Conservation (phyloP, 2,329 filamentous ascomycete genomes). For the Fusarium sp. region DNA sequence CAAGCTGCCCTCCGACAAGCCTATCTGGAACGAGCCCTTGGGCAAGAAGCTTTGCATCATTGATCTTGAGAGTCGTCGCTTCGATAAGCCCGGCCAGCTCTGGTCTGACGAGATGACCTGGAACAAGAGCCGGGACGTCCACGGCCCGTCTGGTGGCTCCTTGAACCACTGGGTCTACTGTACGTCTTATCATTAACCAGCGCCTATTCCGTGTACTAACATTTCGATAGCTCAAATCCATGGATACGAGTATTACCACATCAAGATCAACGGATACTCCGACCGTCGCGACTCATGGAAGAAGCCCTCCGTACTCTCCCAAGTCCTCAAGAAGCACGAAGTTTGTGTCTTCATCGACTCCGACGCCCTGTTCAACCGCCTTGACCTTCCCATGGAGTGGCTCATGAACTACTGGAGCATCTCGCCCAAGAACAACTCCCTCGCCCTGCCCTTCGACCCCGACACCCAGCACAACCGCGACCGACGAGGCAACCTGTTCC, state of each 20-base stretch:
- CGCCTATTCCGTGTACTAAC: slow-evolving; percentile 35
- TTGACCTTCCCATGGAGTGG: slow-evolving; percentile 64
- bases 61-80: slow-evolving; percentile 61
- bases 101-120: slow-evolving; percentile 57
- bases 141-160: slow-evolving; percentile 59
- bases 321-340: slow-evolving; percentile 60
- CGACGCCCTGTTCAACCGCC: slow-evolving; percentile 61
- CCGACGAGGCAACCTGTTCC: slow-evolving; percentile 58
- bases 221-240: slow-evolving; percentile 58
- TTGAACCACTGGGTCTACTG: slow-evolving; percentile 63
- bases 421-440: slow-evolving; percentile 56
- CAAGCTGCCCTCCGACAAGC: slow-evolving; percentile 48
- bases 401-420: slow-evolving; percentile 64
- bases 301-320: slow-evolving; percentile 60
- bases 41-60: slow-evolving; percentile 62
- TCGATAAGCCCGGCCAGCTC: slow-evolving; percentile 55
- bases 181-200: slow-evolving; percentile 33
- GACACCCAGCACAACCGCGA: slow-evolving; percentile 57
- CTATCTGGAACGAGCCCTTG: slow-evolving; percentile 53
- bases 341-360: slow-evolving; percentile 62
- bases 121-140: slow-evolving; percentile 53
- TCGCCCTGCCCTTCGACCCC: slow-evolving; percentile 61
- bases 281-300: slow-evolving; percentile 63
- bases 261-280: slow-evolving; percentile 55
- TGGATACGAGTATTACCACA: slow-evolving; percentile 64